phyloP scores from a whole-genome alignment of 345 rosid genomes.

The Cochlearia excelsa region DNA sequence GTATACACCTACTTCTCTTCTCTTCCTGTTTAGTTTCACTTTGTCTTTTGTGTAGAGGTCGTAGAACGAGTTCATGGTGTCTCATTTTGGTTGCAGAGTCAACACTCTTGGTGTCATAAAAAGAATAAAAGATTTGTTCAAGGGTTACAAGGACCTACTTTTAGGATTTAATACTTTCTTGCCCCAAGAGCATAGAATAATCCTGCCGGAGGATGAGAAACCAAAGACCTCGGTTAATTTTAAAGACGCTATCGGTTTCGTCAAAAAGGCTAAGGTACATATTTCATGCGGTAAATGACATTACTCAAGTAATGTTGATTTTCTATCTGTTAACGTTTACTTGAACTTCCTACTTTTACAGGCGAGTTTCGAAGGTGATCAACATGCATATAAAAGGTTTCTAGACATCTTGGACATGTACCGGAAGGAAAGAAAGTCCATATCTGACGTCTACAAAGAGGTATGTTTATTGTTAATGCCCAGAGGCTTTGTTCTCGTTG shows the following conservation, averaged over 20 bases:
- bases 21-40: constrained; percentile 20
- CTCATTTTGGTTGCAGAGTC: constrained; percentile 47
- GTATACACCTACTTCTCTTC: constrained; percentile 33
- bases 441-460: constrained; percentile 77
- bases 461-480: constrained; percentile 39
- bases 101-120: constrained; percentile 83
- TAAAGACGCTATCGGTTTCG: constrained; percentile 83
- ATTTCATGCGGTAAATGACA: constrained; percentile 13
- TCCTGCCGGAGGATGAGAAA: constrained; percentile 59
- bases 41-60: background rate
- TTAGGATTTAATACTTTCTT: constrained; percentile 94
- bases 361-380: constrained; percentile 85
- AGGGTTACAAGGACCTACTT: constrained; percentile 74
- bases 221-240: constrained; percentile 74
- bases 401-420: constrained; percentile 88
- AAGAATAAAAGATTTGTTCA: constrained; percentile 82
- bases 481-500: background rate
- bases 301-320: constrained; percentile 3
- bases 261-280: constrained; percentile 80
- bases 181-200: constrained; percentile 81
- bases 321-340: constrained; percentile 17
- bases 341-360: constrained; percentile 36
- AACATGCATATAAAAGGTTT: constrained; percentile 82
- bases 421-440: constrained; percentile 79
- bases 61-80: constrained; percentile 14